Base-by-base conservation (phyloP, 495 filamentous ascomycete species). In the Annulohypoxylon maeteangense region DNA sequence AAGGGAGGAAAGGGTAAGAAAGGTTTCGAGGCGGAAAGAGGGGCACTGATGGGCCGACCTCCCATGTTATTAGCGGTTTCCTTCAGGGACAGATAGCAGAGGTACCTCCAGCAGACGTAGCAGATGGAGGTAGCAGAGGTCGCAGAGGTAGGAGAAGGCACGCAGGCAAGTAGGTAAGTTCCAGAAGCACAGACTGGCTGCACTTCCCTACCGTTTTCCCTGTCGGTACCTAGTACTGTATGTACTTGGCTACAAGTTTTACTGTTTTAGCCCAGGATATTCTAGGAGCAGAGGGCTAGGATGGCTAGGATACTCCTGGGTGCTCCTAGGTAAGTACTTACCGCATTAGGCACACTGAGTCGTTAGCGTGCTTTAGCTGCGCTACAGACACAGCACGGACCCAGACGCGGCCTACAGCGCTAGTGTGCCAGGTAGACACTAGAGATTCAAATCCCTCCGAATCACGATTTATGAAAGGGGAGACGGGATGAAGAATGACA, bases 41-140 rank as follows among this genome's bases (percentile, higher is more conserved):
- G 75, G 73, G 70, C 70, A 75, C 65, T 71, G 64, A 74, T 77
- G 73, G 74, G 72, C 56, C 65, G 63, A 71, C 67, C 61, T 65
- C 64, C 62, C 72, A 74, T 67, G 62, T 69, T 69, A 69, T 69
- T 69, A 69, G 67, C 53, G 60, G 65, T 63, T 63, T 61, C 42
- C 59, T 69, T 69, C 60, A 69, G 67, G 67, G 67, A 68, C 63
- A 51, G 27, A 12, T 14, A 12, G 8, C 2, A n/a, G 29, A 23
- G 50, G 1, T 23, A 31, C n/a, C n/a, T n/a, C n/a, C n/a, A n/a
- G n/a, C 22, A 27, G 48, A 27, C 10, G 48, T 27, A 2, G 6
- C 25, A 29, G 47, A 22, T 3, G 16, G 5, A 47, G 20, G 16
- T 47, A 2, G 5, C 7, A 45, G 40, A 20, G 40, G 4, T 16